These are phyloP conservation scores for Arabidopsis suecica DNA, from an alignment of 345 rosid genomes.

Conservation along the genomic window DNA sequence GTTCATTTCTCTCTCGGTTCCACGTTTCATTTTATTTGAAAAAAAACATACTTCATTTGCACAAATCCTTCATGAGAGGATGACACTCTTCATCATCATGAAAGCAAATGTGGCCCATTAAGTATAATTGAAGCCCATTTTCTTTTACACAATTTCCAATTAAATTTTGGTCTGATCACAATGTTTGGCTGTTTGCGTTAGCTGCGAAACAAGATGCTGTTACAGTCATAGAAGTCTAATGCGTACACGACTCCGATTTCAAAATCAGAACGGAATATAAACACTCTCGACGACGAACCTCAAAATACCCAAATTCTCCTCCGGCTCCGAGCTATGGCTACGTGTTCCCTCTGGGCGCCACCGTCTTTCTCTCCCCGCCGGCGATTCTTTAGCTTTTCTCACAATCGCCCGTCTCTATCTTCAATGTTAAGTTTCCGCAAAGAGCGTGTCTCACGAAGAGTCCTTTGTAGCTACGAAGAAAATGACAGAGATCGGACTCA, in stretches of 20 bases:
- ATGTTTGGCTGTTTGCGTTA: conserved; percentile 35
- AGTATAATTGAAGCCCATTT: too few relatives aligned
- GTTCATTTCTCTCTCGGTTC: not conserved
- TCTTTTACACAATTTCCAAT: not conserved
- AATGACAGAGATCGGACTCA: conserved; percentile 49
- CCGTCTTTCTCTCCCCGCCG: conserved; percentile 42
- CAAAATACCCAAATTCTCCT: not conserved
- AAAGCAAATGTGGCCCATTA: too few relatives aligned
- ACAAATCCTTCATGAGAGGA: too few relatives aligned
- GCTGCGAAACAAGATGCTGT: conserved; percentile 22
- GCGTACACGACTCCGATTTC: conserved; percentile 35
- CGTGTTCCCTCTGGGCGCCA: conserved; percentile 38
- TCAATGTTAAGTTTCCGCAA: not conserved
- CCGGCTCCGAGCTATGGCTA: conserved; percentile 30
- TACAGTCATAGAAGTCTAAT: conserved; percentile 31
- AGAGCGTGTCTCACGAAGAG: conserved; percentile 23
- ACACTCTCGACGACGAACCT: conserved; percentile 7
- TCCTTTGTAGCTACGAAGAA: conserved; percentile 38
- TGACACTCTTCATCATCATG: too few relatives aligned
- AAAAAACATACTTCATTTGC: too few relatives aligned
- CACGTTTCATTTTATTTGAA: too few relatives aligned
- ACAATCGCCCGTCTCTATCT: not conserved
- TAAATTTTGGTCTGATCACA: conserved; percentile 19
- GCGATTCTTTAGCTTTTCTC: conserved; percentile 20
- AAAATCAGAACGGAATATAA: not conserved